Conservation (phyloP, 106 monocot species). For the Iris macrosiphon region DNA sequence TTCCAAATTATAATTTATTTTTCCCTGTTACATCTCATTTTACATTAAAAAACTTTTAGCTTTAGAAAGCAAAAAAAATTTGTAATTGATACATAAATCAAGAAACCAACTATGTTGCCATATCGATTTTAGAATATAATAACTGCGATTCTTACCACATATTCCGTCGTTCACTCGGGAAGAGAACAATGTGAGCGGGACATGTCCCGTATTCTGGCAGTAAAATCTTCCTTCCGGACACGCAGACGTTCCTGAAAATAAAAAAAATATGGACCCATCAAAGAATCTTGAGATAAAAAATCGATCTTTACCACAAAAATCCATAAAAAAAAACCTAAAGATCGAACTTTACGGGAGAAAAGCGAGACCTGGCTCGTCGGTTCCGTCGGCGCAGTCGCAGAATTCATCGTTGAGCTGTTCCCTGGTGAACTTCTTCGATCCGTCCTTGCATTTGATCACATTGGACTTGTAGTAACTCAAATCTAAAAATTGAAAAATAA, state of each 20-base stretch:
- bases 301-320: background rate
- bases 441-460: conserved; percentile 90
- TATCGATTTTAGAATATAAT: too few relatives aligned
- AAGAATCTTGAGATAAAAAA: background rate
- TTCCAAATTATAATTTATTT: too few relatives aligned
- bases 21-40: too few relatives aligned
- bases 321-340: background rate
- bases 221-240: conserved; percentile 96
- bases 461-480: conserved; percentile 52
- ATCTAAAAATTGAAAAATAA: conserved; percentile 32
- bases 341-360: too few relatives aligned
- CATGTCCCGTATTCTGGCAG: conserved; percentile 75
- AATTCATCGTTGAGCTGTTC: conserved; percentile 93
- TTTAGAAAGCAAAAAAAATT: too few relatives aligned
- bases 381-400: conserved; percentile 94
- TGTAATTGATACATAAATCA: too few relatives aligned
- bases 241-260: conserved; percentile 98
- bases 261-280: conserved; percentile 1
- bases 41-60: too few relatives aligned
- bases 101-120: too few relatives aligned
- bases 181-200: conserved; percentile 62
- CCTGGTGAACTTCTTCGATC: conserved; percentile 76
- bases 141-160: conserved; percentile 62
- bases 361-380: conserved; percentile 81
- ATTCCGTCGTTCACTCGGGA: conserved; percentile 97